Evolutionary conservation across 768 basidiomycete species (phyloP).

Genomic region (Rhizopogon rudus): DNA sequence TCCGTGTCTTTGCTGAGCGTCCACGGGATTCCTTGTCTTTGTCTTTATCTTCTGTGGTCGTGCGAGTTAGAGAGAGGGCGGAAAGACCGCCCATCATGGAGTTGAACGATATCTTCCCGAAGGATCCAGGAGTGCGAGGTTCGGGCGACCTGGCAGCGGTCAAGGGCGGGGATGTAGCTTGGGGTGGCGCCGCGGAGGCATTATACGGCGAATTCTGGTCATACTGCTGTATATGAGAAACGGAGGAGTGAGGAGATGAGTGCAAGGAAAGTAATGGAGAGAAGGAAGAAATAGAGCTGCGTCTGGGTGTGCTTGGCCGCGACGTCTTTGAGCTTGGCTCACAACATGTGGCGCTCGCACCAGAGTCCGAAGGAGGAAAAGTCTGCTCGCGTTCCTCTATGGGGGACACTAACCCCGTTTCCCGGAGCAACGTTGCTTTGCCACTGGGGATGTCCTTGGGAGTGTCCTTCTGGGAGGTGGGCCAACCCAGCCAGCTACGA

Average conservation of each 20-base stretch:
- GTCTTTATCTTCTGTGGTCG: slow-evolving; percentile 37
- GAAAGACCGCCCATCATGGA: slow-evolving; percentile 70
- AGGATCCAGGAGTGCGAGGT: slow-evolving; percentile 40
- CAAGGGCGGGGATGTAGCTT: slow-evolving; percentile 12
- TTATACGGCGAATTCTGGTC: slow-evolving; percentile 4
- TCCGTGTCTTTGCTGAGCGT: slow-evolving; percentile 38
- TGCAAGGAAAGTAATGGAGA: slow-evolving; percentile 22
- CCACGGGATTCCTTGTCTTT: slow-evolving; percentile 52
- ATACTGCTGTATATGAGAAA: slow-evolving; percentile 18
- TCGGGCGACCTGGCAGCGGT: slow-evolving; percentile 34
- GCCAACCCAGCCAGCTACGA: slow-evolving; percentile 25
- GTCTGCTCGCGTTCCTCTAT: slow-evolving; percentile 10
- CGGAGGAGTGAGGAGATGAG: slow-evolving; percentile 9
- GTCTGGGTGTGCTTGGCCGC: slow-evolving; percentile 16
- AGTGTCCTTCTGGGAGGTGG: slow-evolving; percentile 16
- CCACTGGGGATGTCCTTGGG: slow-evolving; percentile 10
- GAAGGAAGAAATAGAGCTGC: slow-evolving; percentile 20
- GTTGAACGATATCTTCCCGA: slow-evolving; percentile 60
- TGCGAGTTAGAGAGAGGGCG: slow-evolving; percentile 57
- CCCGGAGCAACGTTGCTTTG: slow-evolving; percentile 1
- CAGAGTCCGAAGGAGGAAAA: not conserved
- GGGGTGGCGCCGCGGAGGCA: slow-evolving; percentile 8
- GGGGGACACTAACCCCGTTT: slow-evolving; percentile 14
- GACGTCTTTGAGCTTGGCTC: slow-evolving; percentile 8
- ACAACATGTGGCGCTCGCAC: not conserved